Base-by-base conservation (phyloP, 1,284 basidiomycete species). In the Vanrija sp. region DNA sequence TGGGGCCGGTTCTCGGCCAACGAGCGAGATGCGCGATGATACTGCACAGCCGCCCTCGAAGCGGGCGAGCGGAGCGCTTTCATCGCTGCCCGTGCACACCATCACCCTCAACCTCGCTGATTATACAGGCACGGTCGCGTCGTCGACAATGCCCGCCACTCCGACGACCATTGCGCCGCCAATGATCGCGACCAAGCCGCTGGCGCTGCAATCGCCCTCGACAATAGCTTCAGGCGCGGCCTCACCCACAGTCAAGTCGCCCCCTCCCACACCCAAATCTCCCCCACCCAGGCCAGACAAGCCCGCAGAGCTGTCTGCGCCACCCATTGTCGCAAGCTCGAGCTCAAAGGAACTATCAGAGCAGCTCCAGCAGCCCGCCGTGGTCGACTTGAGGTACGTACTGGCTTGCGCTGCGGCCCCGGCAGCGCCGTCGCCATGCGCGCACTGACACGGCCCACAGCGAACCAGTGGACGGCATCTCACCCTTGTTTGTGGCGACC, bases 21-120 rank as follows among this genome's bases (percentile, higher is more conserved):
- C 49, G 4, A 68, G 66, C 51, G 63, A 66, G 46, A 57, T 62
- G 14, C 51, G 56, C n/a, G 67, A 71, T 19, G 58, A 62, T 19
- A 9, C 31, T 31, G 31, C 31, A 31, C 31, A 31, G 31, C 31
- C 31, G 31, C 31, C 31, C 31, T 16, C 56, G 14, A 63, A 62
- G 52, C 54, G 63, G 22, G 31, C 58, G n/a, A 59, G 61, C 18
- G 45, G 55, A 14, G 31, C 31, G 31, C 31, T 31, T 31, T 9
- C 31, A 31, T 57, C 51, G 35, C 35, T 54, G 49, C 64, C 61
- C 20, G 49, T 69, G 23, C 66, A 69, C 46, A 71, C 69, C 23
- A 69, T 74, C 53, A 68, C 72, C 7, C 56, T 74, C 43, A 74
- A 74, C 50, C 61, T 74, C 27, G 63, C 62, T 15, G 68, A 71